phyloP scores from a whole-genome alignment of 768 basidiomycete species.

The Rhizopogon vesiculosus region DNA sequence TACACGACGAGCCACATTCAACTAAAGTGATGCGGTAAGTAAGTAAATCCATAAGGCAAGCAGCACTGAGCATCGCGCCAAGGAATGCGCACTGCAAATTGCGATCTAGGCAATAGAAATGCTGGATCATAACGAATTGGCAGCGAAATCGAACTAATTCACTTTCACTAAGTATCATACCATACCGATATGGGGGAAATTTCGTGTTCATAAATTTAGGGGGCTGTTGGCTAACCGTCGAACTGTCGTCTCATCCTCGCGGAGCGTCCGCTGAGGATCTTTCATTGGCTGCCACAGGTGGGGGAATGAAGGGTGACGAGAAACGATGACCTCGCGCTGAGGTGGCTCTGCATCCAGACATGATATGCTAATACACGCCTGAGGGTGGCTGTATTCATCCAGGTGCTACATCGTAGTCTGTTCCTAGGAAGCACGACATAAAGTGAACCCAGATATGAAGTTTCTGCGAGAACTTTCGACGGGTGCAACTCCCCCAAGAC shows the following conservation, averaged over 20 bases:
- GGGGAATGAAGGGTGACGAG: not conserved
- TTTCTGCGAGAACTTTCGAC: not conserved
- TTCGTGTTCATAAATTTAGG: not conserved
- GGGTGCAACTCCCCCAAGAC: not conserved
- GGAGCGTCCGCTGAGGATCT: not conserved
- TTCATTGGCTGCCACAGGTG: slow-evolving; percentile 1
- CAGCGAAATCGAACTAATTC: not conserved
- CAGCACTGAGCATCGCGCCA: not conserved
- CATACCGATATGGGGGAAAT: not conserved
- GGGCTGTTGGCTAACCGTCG: not conserved
- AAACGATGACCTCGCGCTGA: not conserved
- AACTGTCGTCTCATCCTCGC: not conserved
- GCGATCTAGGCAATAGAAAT: not conserved
- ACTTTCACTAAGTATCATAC: not conserved
- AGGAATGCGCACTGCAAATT: not conserved
- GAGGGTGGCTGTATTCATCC: not conserved
- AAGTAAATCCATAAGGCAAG: slow-evolving; percentile 2
- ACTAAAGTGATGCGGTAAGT: too few species aligned
- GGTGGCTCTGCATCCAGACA: not conserved
- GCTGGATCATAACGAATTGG: not conserved
- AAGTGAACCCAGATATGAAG: not conserved
- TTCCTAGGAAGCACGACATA: not conserved
- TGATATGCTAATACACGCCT: not conserved
- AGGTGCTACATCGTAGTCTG: not conserved
- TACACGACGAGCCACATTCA: not conserved